Evolutionary conservation across 2,329 filamentous ascomycete genomes (phyloP), one percentile per base, ranked within the genome.

Genomic region (Onygenales sp.): DNA sequence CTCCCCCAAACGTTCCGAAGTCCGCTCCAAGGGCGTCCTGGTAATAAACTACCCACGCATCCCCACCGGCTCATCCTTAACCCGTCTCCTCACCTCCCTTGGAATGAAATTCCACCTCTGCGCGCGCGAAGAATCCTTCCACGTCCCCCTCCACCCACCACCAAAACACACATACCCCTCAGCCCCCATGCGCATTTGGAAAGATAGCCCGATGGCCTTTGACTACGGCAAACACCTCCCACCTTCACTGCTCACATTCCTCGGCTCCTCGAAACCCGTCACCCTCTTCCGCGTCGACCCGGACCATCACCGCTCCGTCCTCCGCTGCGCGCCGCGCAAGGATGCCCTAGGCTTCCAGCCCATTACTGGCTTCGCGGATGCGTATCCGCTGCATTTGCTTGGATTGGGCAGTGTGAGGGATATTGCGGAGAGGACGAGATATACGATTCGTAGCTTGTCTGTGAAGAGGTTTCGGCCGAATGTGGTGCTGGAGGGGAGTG

Each of bases 381-480:
- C 79, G 1, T 83, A 83, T 56, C 79, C 80, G 0, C 65, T 83
- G 4, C 76, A 82, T 51, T 68, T 83, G 4, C 65, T 82, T 45
- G 80, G 75, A 46, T 63, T 83, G 13, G 70, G 78, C 13, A 80
- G 77, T 42, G 71, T 82, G 10, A 74, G 72, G 5, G 74, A 80
- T 31, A 69, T 82, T 4, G 75, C 74, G 6, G 62, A 61, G 2
- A 66, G 68, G 10, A 70, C 81, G 4, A 61, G 57, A 27, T 57
- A 60, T 6, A 67, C 66, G 3, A 66, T 69, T 11, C 72, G 72
- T 0, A 62, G 64, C 2, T 67, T 83, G 36, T 74, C 75, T 49
- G 74, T 76, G n/a, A 65, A 75, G 5, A 74, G 80, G 11, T 83
- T 82, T 60, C 72, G 81, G 42, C 74, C 80, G 11, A 84, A 84